These are phyloP conservation scores for Hemileccinum impolitum DNA, from an alignment of 768 basidiomycete species.

Conservation along the genomic window DNA sequence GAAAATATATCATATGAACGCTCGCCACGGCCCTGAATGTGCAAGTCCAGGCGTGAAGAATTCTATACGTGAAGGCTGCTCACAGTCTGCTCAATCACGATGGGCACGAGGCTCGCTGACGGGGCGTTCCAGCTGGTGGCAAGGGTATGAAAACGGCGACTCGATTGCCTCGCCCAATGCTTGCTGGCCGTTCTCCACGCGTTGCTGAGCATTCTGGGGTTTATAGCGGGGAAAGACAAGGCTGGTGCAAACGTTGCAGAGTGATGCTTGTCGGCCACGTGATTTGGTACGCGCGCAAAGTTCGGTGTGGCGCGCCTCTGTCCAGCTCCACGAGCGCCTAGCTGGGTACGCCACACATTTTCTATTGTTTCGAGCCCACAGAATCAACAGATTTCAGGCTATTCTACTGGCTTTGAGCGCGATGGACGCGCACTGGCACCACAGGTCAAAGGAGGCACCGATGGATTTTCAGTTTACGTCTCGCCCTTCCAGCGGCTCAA, in stretches of 20 bases:
- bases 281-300: constrained; percentile 16
- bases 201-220: constrained; percentile 26
- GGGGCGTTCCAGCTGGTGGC: constrained; percentile 44
- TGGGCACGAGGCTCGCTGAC: constrained; percentile 73
- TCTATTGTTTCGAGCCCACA: neutral
- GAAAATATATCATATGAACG: constrained; percentile 97
- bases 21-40: constrained; percentile 71
- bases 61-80: constrained; percentile 15
- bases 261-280: constrained; percentile 24
- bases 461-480: constrained; percentile 90
- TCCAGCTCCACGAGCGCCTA: constrained; percentile 5
- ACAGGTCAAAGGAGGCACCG: constrained; percentile 72
- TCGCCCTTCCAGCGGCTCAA: constrained; percentile 48
- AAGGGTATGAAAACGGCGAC: constrained; percentile 54
- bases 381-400: neutral
- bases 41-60: constrained; percentile 13
- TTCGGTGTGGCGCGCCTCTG: constrained; percentile 16
- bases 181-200: constrained; percentile 24
- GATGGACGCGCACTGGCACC: constrained; percentile 28
- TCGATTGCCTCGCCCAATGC: constrained; percentile 15
- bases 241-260: too few relatives aligned
- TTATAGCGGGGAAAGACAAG: constrained; percentile 2
- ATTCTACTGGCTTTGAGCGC: neutral
- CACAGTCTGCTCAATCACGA: constrained; percentile 92
- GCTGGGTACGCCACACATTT: constrained; percentile 7